Base-by-base conservation (phyloP, 2,329 filamentous ascomycete genomes). In the Escovopsis sp. region DNA sequence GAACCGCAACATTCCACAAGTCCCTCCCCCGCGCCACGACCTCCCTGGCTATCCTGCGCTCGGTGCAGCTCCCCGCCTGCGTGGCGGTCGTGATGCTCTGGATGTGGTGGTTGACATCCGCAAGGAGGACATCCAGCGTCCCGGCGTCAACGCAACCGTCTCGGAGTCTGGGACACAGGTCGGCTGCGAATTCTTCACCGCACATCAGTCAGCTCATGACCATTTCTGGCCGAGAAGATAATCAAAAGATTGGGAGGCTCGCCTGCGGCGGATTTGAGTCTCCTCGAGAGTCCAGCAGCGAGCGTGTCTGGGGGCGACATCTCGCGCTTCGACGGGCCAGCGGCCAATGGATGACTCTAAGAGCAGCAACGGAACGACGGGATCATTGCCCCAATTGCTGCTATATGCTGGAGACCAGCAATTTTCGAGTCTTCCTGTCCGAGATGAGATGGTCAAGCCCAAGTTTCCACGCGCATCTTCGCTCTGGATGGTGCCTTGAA, bases 1-100 rank as follows among this genome's bases (percentile, higher is more conserved):
- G 68, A 2, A 77, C 76, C 35, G 76, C 77, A 6, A 71, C 54
- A 48, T 86, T 86, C 82, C 81, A 86, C 7, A 86, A 60, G 23
- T 65, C 62, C 0, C 72, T 75, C 3, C 75, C 82, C 6, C 65
- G 55, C 5, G 50, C 57, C 46, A 83, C 78, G 3, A 85, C 60
- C 5, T 73, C 66, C 32, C 47, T 53, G 4, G 46, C 45, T 3
- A 26, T 15, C n/a, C 41, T 39, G 4, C 36, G 12, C 15, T 45
- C 26, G 30, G 45, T 34, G 12, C 12, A 35, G 8, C 36, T 26
- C 8, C 35, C n/a, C 23, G 43, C 7, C 38, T 45, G 12, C 19
- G 44, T 28, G 3, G 55, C 37, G 23, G 34, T 32, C 11, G 49
- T 54, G 28, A 52, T 46, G 4, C 49, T 46, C 10, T 51, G 45